phyloP scores from a whole-genome alignment of 2,329 filamentous ascomycete genomes.

The Lojkania enalia region DNA sequence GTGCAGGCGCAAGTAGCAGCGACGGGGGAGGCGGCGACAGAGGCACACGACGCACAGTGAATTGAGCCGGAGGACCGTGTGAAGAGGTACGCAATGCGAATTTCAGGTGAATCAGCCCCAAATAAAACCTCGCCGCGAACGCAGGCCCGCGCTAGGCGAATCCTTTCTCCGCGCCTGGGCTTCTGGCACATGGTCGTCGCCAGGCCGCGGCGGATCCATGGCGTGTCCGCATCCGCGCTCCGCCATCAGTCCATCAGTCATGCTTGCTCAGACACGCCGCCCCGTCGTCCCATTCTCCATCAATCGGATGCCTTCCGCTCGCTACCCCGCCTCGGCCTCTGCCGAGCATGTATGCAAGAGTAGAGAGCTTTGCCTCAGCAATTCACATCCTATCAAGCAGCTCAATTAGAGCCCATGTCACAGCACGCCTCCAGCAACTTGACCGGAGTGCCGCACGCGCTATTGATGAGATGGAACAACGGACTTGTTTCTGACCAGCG shows the following conservation, averaged over 20 bases:
- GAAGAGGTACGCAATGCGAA: constrained; percentile 4
- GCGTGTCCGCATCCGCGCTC: background rate
- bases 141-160: background rate
- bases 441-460: no score
- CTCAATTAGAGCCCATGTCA: no score
- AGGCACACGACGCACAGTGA: constrained; percentile 22
- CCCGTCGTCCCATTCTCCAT: background rate
- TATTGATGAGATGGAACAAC: no score
- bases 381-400: no score
- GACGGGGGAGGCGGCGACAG: constrained; percentile 20
- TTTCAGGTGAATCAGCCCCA: constrained; percentile 1
- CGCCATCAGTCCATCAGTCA: constrained; percentile 3
- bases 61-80: constrained; percentile 19
- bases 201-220: no score
- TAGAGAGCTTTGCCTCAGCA: no score
- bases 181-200: no score
- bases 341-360: no score
- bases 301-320: background rate
- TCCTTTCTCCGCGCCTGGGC: background rate
- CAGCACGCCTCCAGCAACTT: no score
- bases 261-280: background rate
- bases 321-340: background rate
- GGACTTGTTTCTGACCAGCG: no score
- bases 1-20: constrained; percentile 36
- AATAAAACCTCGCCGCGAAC: constrained; percentile 3